Base-by-base conservation (phyloP, 805 yeast species). In the Blastobotrys americana region DNA sequence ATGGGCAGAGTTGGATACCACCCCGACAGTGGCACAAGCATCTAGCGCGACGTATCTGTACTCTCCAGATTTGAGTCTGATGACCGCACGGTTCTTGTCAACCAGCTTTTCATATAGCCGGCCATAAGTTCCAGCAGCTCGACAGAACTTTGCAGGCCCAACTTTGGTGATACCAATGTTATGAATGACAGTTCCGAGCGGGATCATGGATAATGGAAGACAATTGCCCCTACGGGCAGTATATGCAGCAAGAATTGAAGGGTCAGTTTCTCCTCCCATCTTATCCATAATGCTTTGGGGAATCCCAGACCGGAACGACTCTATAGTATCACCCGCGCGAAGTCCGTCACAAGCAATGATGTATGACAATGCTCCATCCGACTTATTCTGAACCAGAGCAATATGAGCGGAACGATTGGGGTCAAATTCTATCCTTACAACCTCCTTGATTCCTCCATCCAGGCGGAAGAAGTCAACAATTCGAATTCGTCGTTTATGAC, bases 101-200 rank as follows among this genome's bases (percentile, higher is more conserved):
- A 84, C 83, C 41, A 81, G 65, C 65, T 89, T 90, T 31, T 89
- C 78, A 56, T 88, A 73, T 43, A 93, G 66, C 56, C 97, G 80
- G 31, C 90, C 98, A 65, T 84, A 89, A 6, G 97, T 74, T 48
- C 98, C 98, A 0, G 98, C 98, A 35, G 96, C 75, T 58, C 95
- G 77, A 62, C 96, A 93, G 59, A 90, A 75, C 65, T 85, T 84
- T 38, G 89, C 97, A 6, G 82, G 80, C 13, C 95, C 95, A 23
- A 73, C 74, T 35, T 75, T 75, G 33, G 80, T 74, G 51, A 85
- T 74, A 35, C 96, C 96, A 50, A 93, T 78, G 58, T 83, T 84
- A 65, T 90, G 96, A 34, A 93, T 74, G 47, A 89, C 77, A 25
- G 95, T 77, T 44, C 98, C 98, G 34, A 88, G 78, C n/a, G 98